phyloP scores from a whole-genome alignment of 495 filamentous ascomycete species.

The Emericellopsis terricola region DNA sequence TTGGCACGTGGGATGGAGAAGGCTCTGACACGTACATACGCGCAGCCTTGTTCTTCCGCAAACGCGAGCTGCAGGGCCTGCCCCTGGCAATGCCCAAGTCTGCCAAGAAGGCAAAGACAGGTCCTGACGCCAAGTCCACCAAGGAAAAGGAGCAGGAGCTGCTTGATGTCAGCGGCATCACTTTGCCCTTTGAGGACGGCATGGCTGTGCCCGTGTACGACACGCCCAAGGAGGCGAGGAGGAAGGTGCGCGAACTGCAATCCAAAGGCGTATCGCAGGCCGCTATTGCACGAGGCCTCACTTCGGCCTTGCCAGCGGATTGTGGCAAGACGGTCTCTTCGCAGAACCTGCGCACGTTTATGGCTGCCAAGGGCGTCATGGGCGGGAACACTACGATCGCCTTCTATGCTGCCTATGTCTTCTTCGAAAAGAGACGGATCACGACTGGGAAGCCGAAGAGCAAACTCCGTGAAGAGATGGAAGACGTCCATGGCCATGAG shows the following conservation, averaged over 20 bases:
- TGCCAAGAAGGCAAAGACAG: constrained; percentile 7
- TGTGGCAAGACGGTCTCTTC: constrained; percentile 1
- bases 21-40: constrained; percentile 9
- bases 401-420: constrained; percentile 36
- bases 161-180: constrained; percentile 9
- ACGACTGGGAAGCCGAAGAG: constrained; percentile 35
- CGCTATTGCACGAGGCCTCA: neutral
- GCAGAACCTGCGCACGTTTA: constrained; percentile 2
- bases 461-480: constrained; percentile 32
- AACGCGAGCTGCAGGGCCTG: constrained; percentile 17
- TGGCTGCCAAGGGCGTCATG: constrained; percentile 18
- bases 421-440: constrained; percentile 42
- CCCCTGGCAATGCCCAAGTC: constrained; percentile 13
- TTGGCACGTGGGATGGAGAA: constrained; percentile 9
- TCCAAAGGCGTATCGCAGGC: neutral
- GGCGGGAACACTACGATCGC: constrained; percentile 21
- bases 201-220: constrained; percentile 23
- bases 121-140: neutral
- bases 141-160: neutral
- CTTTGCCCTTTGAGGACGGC: constrained; percentile 17
- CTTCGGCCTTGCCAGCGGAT: neutral
- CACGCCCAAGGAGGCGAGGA: constrained; percentile 30
- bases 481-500: constrained; percentile 15
- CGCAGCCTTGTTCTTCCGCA: constrained; percentile 23
- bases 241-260: constrained; percentile 21